These are phyloP conservation scores for Chrysoporthe cubensis DNA, from an alignment of 2,329 filamentous ascomycete species.

Conservation along the genomic window DNA sequence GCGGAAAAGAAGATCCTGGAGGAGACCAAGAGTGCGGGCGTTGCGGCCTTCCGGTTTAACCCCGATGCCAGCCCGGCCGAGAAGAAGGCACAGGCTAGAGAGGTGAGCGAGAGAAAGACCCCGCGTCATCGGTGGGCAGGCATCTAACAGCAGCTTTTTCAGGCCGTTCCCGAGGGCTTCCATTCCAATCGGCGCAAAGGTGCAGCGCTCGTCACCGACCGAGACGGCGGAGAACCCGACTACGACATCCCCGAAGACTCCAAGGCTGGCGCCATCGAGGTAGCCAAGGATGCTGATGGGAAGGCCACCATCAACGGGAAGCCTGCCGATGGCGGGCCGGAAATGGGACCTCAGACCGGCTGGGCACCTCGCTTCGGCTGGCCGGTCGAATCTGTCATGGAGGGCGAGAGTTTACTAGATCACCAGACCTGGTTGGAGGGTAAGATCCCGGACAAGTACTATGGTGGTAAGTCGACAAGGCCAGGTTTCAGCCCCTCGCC, in stretches of 20 bases:
- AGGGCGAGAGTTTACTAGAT: constrained; percentile 74
- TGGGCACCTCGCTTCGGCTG: constrained; percentile 89
- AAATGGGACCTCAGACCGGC: constrained; percentile 66
- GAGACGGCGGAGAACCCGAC: constrained; percentile 68
- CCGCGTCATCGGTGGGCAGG: background rate
- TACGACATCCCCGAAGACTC: constrained; percentile 79
- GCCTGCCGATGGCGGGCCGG: constrained; percentile 58
- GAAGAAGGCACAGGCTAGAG: constrained; percentile 79
- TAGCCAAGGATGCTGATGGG: constrained; percentile 54
- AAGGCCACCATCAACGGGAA: constrained; percentile 53
- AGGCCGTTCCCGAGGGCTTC: constrained; percentile 69
- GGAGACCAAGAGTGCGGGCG: constrained; percentile 78
- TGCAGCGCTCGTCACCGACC: constrained; percentile 76
- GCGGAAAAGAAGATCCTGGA: constrained; percentile 76
- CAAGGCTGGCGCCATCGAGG: constrained; percentile 68
- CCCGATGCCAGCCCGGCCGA: constrained; percentile 81
- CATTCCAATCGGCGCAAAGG: constrained; percentile 65
- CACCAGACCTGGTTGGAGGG: constrained; percentile 87
- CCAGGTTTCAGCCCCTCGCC: background rate
- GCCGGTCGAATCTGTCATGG: constrained; percentile 58
- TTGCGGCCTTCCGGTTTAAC: constrained; percentile 82
- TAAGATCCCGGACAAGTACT: constrained; percentile 85
- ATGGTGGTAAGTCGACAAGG: constrained; percentile 66
- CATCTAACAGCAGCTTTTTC: constrained; percentile 15
- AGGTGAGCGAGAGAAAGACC: constrained; percentile 61